A percentile compares a stretch with the other conserved stretches of the same genome.
Evolutionary conservation across 2,329 filamentous ascomycete species (phyloP).

Genomic region (Zymoseptoria brevis): DNA sequence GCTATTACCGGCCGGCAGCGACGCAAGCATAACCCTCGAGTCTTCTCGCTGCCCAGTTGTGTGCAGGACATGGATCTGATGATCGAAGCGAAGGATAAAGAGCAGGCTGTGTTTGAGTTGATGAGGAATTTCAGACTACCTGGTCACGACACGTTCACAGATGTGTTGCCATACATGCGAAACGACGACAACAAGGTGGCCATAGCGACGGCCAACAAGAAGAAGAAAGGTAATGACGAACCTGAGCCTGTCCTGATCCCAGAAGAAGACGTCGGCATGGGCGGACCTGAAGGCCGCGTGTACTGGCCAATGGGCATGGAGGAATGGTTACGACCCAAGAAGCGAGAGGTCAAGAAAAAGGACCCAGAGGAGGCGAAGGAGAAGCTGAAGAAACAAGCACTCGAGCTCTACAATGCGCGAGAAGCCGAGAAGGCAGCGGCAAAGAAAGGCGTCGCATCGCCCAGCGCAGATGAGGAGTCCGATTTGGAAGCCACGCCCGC

Average conservation of each 20-base stretch:
- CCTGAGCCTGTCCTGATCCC: conserved; percentile 39
- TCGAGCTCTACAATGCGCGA: conserved; percentile 19
- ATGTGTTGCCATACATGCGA: conserved; percentile 69
- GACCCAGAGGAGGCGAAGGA: conserved; percentile 30
- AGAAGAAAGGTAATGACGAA: conserved; percentile 33
- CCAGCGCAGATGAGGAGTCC: conserved; percentile 22
- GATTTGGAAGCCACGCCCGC: conserved; percentile 31
- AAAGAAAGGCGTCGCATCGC: conserved; percentile 11
- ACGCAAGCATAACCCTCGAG: conserved; percentile 76
- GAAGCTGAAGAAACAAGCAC: conserved; percentile 29
- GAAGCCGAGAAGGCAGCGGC: conserved; percentile 23
- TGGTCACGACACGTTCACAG: conserved; percentile 65
- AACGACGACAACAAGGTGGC: conserved; percentile 61
- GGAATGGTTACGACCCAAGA: conserved; percentile 77
- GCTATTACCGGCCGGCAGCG: conserved; percentile 71
- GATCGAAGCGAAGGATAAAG: conserved; percentile 98
- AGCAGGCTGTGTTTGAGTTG: conserved; percentile 89
- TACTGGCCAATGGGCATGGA: conserved; percentile 90
- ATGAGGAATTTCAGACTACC: conserved; percentile 84
- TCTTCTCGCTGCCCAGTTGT: conserved; percentile 74
- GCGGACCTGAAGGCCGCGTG: conserved; percentile 69
- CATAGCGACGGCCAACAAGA: conserved; percentile 32
- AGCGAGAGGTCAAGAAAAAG: conserved; percentile 57
- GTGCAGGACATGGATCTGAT: conserved; percentile 83
- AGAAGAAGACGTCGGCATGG: conserved; percentile 73